Percentiles rank a stretch among this genome's conserved stretches.
phyloP scores from a whole-genome alignment of 179 eudicot genomes.

The Corrigiola litoralis region DNA sequence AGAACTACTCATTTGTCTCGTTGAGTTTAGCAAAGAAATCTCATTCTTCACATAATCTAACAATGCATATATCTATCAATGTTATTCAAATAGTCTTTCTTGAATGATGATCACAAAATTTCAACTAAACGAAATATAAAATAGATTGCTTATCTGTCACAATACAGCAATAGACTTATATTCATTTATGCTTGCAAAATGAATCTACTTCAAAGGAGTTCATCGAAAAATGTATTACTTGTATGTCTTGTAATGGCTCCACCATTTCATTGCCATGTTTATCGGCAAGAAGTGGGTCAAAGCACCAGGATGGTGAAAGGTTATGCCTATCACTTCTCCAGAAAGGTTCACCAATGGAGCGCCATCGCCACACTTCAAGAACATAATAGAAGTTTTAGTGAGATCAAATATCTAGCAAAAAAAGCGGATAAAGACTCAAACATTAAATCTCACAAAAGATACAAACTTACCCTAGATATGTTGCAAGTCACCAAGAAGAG shows the following conservation, averaged over 20 bases:
- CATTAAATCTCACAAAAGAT: not conserved
- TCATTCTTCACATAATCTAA: no score
- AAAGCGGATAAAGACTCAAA: not conserved
- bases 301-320: not conserved
- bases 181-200: no score
- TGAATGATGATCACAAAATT: no score
- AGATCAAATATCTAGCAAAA: not conserved
- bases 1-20: no score
- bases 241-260: not conserved
- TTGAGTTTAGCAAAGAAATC: no score
- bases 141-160: no score
- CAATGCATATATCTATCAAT: no score
- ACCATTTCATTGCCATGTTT: not conserved
- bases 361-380: slow-evolving; percentile 6
- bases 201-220: no score
- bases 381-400: not conserved
- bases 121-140: no score
- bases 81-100: no score
- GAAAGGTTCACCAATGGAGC: not conserved
- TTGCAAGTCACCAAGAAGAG: not conserved
- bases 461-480: not conserved
- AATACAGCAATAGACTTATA: no score
- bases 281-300: not conserved
- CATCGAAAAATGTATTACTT: not conserved
- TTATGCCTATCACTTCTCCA: not conserved